These are phyloP conservation scores for Brassica hybrid DNA, from an alignment of 441 rosid species.

Conservation along the genomic window DNA sequence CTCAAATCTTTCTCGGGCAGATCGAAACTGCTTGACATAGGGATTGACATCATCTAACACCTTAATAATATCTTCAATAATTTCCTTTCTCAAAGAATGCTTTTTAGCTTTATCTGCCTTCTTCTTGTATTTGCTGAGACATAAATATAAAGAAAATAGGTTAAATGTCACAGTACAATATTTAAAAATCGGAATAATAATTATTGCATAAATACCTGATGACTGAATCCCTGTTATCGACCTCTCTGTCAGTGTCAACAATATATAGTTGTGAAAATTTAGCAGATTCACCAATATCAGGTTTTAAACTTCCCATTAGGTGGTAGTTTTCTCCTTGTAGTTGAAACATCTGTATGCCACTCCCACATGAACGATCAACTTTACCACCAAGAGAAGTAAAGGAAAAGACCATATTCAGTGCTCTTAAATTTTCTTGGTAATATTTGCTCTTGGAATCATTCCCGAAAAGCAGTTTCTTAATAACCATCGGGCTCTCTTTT, in stretches of 20 bases:
- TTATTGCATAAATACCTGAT: background rate
- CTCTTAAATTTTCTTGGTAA: background rate
- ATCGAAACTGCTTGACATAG: background rate
- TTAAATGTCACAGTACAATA: too few species aligned
- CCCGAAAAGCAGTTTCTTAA: background rate
- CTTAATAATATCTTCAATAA: background rate
- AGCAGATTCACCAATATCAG: background rate
- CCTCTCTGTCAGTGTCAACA: background rate
- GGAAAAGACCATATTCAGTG: background rate
- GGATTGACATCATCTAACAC: background rate
- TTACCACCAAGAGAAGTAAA: background rate
- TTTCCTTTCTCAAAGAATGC: background rate
- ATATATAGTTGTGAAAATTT: background rate
- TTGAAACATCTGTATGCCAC: background rate
- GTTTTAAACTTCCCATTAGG: background rate
- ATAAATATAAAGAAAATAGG: too few species aligned
- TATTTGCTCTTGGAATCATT: background rate
- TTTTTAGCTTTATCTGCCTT: background rate
- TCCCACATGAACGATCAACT: background rate
- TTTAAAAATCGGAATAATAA: too few species aligned
- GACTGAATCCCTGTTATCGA: background rate
- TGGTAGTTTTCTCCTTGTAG: background rate
- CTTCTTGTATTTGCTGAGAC: background rate
- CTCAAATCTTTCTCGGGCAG: background rate
- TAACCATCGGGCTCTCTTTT: background rate